Conservation (phyloP, 1,139 yeast species). For the Yamadazyma triangularis region DNA sequence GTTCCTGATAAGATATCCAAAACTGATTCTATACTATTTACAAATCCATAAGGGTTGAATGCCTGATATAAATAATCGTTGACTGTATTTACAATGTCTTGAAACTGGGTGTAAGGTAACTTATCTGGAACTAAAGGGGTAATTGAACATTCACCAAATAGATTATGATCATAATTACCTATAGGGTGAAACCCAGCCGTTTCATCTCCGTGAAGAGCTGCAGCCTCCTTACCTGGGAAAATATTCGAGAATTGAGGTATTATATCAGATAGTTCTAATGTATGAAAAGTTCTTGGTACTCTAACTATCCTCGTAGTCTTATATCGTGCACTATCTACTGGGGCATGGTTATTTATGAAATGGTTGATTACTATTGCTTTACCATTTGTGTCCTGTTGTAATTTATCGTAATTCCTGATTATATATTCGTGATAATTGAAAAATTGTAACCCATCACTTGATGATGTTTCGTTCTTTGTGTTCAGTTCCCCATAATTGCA, state of each 20-base stretch:
- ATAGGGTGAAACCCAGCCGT: conserved; percentile 20
- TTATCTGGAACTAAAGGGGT: conserved; percentile 51
- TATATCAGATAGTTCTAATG: conserved; percentile 24
- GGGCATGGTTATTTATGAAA: conserved; percentile 53
- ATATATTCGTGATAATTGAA: conserved; percentile 67
- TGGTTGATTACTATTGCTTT: conserved; percentile 51
- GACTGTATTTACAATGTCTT: conserved; percentile 36
- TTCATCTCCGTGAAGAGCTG: conserved; percentile 37
- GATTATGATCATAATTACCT: conserved; percentile 38
- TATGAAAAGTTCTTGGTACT: conserved; percentile 50
- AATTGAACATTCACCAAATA: conserved; percentile 49
- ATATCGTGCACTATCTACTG: conserved; percentile 22
- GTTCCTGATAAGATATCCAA: conserved; percentile 47
- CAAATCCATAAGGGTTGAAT: conserved; percentile 29
- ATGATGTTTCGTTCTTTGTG: too few relatives aligned
- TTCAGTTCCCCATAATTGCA: too few relatives aligned
- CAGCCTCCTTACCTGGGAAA: conserved; percentile 66
- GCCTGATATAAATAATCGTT: conserved; percentile 42
- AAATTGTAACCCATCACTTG: conserved; percentile 37
- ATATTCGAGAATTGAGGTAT: conserved; percentile 57
- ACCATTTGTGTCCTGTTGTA: conserved; percentile 9
- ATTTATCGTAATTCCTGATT: conserved; percentile 22
- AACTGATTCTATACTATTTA: conserved; percentile 35
- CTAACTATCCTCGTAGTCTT: conserved; percentile 53
- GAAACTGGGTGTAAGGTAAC: conserved; percentile 31